phyloP scores from a whole-genome alignment of 352 stramenopile species.

The Pseudoperonospora humuli region DNA sequence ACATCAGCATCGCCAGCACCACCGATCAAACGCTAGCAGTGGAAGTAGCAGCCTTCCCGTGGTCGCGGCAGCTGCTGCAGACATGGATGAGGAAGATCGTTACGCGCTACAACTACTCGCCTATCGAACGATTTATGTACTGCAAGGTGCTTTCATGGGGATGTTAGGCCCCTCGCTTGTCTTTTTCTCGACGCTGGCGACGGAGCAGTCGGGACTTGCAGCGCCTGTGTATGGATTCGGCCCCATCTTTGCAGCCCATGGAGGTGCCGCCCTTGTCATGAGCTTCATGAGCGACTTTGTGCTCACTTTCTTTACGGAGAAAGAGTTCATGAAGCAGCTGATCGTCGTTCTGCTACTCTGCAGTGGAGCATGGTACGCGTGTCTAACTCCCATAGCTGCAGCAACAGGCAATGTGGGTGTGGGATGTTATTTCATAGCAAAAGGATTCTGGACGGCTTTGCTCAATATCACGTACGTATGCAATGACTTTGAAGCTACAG shows the following conservation, averaged over 20 bases:
- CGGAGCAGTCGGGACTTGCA: constrained; percentile 26
- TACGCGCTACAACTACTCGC: constrained; percentile 56
- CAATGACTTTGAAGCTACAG: background rate
- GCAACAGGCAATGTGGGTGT: constrained; percentile 56
- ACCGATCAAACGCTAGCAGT: constrained; percentile 22
- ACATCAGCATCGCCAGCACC: constrained; percentile 23
- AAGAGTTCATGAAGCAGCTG: constrained; percentile 64
- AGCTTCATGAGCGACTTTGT: constrained; percentile 76
- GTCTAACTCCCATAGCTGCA: constrained; percentile 46
- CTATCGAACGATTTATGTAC: constrained; percentile 59
- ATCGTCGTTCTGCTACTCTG: constrained; percentile 48
- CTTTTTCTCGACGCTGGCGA: constrained; percentile 53
- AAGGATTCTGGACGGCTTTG: constrained; percentile 64
- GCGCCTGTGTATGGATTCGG: constrained; percentile 61
- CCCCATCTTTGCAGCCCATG: constrained; percentile 66
- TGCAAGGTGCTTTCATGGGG: constrained; percentile 60
- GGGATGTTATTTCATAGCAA: constrained; percentile 64
- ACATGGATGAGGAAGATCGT: constrained; percentile 33
- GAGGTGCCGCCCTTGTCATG: constrained; percentile 61
- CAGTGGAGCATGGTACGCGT: constrained; percentile 61
- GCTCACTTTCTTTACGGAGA: constrained; percentile 58
- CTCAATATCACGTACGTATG: constrained; percentile 64
- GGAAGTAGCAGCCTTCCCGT: constrained; percentile 16
- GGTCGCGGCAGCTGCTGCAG: constrained; percentile 8
- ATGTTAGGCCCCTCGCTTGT: constrained; percentile 53